Evolutionary conservation across 768 basidiomycete genomes (phyloP), one percentile per base, ranked within the genome.

Genomic region (Amanita pseudoporphyria): DNA sequence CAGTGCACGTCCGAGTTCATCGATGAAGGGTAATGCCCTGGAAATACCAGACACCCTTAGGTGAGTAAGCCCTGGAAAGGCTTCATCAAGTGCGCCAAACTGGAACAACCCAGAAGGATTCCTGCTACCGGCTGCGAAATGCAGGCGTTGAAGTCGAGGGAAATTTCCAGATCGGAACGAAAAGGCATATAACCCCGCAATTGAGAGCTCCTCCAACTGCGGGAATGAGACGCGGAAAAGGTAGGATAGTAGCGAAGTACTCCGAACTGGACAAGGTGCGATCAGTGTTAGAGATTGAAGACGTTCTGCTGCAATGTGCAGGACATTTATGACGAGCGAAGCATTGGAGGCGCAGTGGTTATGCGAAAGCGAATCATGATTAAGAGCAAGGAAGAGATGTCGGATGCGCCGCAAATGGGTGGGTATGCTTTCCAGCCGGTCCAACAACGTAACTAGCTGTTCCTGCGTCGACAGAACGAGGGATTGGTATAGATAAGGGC

Each of bases 171-270:
- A 54, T 0, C 62, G 45, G 16, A 66, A 67, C 2, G 73, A 74
- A 53, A 71, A 76, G 6, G 76, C 72, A 57, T 79, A 79, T 54
- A 71, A 72, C 1, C 76, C 77, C 2, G 67, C 66, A 2, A 77
- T 55, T 4, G 70, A 60, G 51, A 79, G 70, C 26, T 67, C 66
- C 22, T 53, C 57, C 1, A 79, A 63, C 22, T 50, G 52, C 0
- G 74, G 76, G 45, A 75, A 72, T 2, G 59, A 47, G 7, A 63
- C 62, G 14, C 70, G 65, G 58, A 74, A 76, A 35, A 78, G 60
- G 21, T 66, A 60, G 4, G 69, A 68, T 37, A 77, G 64, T 37
- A 71, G 54, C 6, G 65, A 42, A 0, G 74, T 66, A 54, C 72
- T 68, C 16, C 62, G 60, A 5, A 60, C 58, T 13, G 65, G 65